Base-by-base conservation (phyloP, 495 filamentous ascomycete species). In the Staphylotrichum longicolle region DNA sequence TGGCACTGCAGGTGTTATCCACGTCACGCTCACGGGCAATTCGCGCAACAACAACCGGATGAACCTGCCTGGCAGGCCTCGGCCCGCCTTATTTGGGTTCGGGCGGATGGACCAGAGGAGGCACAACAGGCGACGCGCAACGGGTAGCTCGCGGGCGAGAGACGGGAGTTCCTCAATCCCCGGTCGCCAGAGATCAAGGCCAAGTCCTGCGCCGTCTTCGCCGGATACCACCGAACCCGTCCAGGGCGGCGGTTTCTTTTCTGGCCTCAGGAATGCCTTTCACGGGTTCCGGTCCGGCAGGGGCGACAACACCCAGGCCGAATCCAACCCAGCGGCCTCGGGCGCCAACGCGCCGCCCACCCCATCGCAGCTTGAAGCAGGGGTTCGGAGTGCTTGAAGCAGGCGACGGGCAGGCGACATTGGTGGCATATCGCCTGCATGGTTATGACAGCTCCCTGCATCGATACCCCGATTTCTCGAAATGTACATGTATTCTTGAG, bases 341-440 rank as follows among this genome's bases (percentile, higher is more conserved):
- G 65, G 62, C 7, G 54, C 64, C 41, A 66, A 64, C 56, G 53
- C 54, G 0, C 20, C 58, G 4, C 65, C 72, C 9, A 71, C 74
- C 3, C 73, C 73, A 3, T 74, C 74, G 5, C 68, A 74, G 41
- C 69, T 77, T 4, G 74, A 77, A 57, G 68, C 74, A 9, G 74
- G 71, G 32, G 59, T 66, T 10, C 61, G 47, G 64, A 39, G 45
- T 42, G 55, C 27, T 35, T 46, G 42, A 34, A 58, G 46, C 32
- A 52, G 37, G 15, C n/a, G 15, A 10, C 27, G 5, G 49, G 47
- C 10, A 45, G 32, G 51, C 35, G 20, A 41, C 32, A 12, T 44
- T 54, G 45, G 41, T 56, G 45, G 3, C 34, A 42, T 58, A 32
- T 54, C 30, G 35, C 41, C 54, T 27, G 20, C 20, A 27, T 27